Evolutionary conservation across 345 rosid genomes (phyloP).

Genomic region (Linum tenue): DNA sequence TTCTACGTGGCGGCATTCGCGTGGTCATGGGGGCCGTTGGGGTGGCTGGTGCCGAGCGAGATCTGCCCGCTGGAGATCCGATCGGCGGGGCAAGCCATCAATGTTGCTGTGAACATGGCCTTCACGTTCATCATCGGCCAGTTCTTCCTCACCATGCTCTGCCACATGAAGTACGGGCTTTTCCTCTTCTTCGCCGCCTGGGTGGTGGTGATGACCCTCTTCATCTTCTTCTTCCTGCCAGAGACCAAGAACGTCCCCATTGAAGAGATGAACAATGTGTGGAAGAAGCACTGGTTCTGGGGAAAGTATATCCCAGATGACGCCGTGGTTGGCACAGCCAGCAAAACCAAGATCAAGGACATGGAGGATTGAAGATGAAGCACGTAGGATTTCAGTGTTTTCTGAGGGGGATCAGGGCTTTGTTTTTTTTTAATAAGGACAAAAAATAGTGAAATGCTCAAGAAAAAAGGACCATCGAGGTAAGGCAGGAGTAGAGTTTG

Average conservation of each 20-base stretch:
- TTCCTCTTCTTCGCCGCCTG: constrained; percentile 43
- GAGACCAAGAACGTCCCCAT: constrained; percentile 42
- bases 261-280: constrained; percentile 39
- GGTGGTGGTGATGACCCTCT: constrained; percentile 31
- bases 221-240: constrained; percentile 32
- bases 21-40: constrained; percentile 61
- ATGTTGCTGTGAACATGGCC: constrained; percentile 42
- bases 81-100: constrained; percentile 43
- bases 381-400: neutral
- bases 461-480: too few species aligned
- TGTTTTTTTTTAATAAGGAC: too few species aligned
- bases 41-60: constrained; percentile 54
- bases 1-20: constrained; percentile 43
- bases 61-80: constrained; percentile 36
- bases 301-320: constrained; percentile 30
- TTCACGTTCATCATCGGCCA: constrained; percentile 50
- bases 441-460: too few species aligned
- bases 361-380: neutral
- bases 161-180: constrained; percentile 42
- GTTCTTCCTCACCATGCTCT: constrained; percentile 44
- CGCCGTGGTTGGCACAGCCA: constrained; percentile 9
- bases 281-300: constrained; percentile 53
- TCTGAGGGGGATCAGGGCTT: too few species aligned
- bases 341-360: neutral
- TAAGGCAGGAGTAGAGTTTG: too few species aligned